phyloP scores from a whole-genome alignment of 2,329 filamentous ascomycete species.

The Diaporthe ilicicola region DNA sequence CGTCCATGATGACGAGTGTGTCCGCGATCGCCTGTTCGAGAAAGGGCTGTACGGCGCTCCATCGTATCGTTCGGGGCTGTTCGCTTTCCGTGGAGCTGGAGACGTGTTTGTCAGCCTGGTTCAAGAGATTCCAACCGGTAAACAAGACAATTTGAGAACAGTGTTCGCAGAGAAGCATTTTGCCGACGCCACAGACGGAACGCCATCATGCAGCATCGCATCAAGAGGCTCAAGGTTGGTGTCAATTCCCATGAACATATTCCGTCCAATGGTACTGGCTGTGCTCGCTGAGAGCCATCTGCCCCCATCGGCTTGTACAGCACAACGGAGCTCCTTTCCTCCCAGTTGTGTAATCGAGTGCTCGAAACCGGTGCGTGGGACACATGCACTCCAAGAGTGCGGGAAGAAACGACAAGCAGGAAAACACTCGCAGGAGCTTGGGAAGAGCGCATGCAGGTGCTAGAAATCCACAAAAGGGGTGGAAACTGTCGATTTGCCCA shows the following conservation, averaged over 20 bases:
- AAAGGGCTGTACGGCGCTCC: conserved; percentile 64
- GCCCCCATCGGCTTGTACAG: background rate
- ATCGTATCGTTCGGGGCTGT: conserved; percentile 58
- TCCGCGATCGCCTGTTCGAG: conserved; percentile 65
- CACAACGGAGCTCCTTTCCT: too few relatives aligned
- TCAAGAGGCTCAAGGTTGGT: background rate
- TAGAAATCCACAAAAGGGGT: background rate
- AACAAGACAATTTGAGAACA: background rate
- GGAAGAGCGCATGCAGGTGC: background rate
- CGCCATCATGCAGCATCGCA: background rate
- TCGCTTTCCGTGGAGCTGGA: conserved; percentile 57
- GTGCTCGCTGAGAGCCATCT: background rate
- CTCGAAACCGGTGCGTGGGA: too few relatives aligned
- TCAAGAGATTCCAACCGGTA: too few relatives aligned
- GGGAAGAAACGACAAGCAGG: too few relatives aligned
- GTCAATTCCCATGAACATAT: background rate
- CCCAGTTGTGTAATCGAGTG: too few relatives aligned
- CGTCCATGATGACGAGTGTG: conserved; percentile 66
- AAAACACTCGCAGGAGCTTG: conserved; percentile 35
- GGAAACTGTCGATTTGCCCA: background rate
- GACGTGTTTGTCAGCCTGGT: background rate
- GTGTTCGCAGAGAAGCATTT: background rate
- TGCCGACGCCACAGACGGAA: background rate
- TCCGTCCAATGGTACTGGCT: background rate
- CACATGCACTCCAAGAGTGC: too few relatives aligned